Base-by-base conservation (phyloP, 148 eudicot genomes). In the Spergularia bocconei region DNA sequence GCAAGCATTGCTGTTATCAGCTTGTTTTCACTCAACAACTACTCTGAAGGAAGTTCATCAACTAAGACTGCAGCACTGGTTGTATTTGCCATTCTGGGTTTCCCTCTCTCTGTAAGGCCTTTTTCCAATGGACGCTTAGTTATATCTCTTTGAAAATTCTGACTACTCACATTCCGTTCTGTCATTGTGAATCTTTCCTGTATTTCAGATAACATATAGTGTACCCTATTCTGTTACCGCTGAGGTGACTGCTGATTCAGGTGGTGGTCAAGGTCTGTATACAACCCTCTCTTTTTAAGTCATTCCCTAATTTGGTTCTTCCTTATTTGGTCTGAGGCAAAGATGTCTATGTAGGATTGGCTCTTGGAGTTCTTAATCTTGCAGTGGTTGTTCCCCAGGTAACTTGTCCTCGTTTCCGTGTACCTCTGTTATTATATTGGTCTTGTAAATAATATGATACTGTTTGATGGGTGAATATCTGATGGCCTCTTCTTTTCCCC, bases 301-400 rank as follows among this genome's bases (percentile, higher is more conserved):
- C 56, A 47, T 23, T 38, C 47, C 48, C 59, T 36, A 57, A 57
- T 51, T 19, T 44, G 19, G 21, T 78, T 48, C 66, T 13, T 2
- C 17, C 21, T 58, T 41, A 61, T 54, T 72, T 67, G 79, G 78
- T 65, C 70, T 81, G 70, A 83, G 52, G 47, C 36, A 11, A 14
- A 51, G 60, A 17, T 71, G 14, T 63, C 75, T 79, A 39, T 82
- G 79, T 91, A 92, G 98, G 97, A 62, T 87, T 94, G 89, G 98
- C 98, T 15, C 93, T 89, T 74, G 97, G 98, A 79, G 97, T 94
- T 75, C 80, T 94, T 68, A 94, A 94, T 88, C 97, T 94, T 80
- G 97, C 97, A 59, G 92, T 94, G 73, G 98, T 94, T 64, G 59
- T 94, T 75, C 98, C 98, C 63, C 97, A 94, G 97, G 98, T 94